phyloP scores from a whole-genome alignment of 176 grass and related monocot genomes.

The Oryza punctata region DNA sequence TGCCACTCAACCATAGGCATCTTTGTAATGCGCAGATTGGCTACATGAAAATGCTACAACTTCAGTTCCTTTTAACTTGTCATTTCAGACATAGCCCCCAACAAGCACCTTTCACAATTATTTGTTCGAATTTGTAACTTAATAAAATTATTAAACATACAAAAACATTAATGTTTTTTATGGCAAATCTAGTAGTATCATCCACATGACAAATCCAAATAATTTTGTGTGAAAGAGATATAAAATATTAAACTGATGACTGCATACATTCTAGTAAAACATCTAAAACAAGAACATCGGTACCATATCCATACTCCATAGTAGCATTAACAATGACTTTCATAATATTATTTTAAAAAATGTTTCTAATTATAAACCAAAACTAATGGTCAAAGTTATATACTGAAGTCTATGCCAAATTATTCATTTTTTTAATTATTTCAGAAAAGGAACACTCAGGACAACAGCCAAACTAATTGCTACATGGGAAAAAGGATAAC shows the following conservation, averaged over 20 bases:
- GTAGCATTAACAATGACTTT: not conserved
- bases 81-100: not conserved
- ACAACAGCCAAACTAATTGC: not conserved
- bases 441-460: not conserved
- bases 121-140: not conserved
- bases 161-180: not conserved
- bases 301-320: not conserved
- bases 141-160: not conserved
- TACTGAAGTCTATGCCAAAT: not conserved
- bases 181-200: not conserved
- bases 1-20: not conserved
- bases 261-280: not conserved
- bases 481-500: constrained; percentile 16
- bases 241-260: not conserved
- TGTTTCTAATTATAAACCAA: not conserved
- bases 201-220: not conserved
- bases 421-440: constrained; percentile 13
- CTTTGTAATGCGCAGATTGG: not conserved
- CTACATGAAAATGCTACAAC: not conserved
- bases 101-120: not conserved
- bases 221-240: not conserved
- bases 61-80: not conserved
- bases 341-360: not conserved
- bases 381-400: not conserved
- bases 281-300: not conserved